phyloP scores from a whole-genome alignment of 208 protist genomes.

The Acanthamoeba sp. region DNA sequence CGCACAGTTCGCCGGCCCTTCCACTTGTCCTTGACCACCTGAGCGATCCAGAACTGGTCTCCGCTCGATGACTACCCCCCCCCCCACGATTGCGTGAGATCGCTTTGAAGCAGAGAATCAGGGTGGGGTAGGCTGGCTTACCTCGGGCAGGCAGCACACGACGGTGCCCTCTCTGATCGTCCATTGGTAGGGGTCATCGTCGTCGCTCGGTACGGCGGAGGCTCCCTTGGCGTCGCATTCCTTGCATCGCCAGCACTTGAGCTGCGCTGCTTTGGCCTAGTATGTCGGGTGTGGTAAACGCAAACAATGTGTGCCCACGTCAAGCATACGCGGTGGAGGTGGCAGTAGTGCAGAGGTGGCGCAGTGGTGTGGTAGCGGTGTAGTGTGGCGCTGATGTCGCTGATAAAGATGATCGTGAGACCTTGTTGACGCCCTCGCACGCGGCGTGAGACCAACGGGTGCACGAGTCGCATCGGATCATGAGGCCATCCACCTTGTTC shows the following conservation, averaged over 20 bases:
- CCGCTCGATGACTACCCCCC: too few species aligned
- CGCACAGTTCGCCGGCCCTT: background rate
- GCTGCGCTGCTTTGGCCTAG: background rate
- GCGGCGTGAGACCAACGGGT: background rate
- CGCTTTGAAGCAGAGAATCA: too few species aligned
- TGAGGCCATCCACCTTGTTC: background rate
- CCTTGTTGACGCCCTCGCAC: background rate
- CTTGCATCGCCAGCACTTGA: background rate
- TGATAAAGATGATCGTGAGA: background rate
- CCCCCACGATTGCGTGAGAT: too few species aligned
- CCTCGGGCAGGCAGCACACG: background rate
- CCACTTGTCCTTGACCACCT: background rate
- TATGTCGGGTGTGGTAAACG: too few species aligned
- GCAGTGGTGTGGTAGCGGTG: too few species aligned
- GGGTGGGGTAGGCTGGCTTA: background rate
- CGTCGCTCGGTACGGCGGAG: background rate
- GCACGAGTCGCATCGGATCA: slow-evolving; percentile 22
- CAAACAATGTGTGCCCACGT: too few species aligned
- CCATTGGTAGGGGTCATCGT: background rate
- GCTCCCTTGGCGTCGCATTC: background rate
- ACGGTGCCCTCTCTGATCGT: background rate
- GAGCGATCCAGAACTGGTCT: background rate
- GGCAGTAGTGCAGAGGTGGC: too few species aligned
- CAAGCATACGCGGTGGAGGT: too few species aligned
- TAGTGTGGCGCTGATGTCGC: too few species aligned